Base-by-base conservation (phyloP, 306 rosid species). In the Boehmeria nivea region DNA sequence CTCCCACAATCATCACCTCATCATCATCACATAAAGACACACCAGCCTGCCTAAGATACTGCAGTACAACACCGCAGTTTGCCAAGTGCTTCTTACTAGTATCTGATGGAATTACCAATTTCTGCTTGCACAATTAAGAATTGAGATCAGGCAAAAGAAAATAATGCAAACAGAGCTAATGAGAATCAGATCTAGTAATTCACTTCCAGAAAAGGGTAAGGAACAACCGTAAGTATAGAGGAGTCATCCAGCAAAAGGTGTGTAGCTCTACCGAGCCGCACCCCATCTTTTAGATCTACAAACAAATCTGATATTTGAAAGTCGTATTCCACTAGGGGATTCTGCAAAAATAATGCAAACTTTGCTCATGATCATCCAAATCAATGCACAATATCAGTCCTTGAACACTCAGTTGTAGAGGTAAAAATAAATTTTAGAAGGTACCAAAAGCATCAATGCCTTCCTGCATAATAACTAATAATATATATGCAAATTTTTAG, bases 271-370 rank as follows among this genome's bases (percentile, higher is more conserved):
- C 95, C 83, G 36, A 90, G 78, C 59, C 77, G 88, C 48, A 86
- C 54, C 51, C 98, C 98, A 58, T 90, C 98, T 74, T 82, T 89
- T 51, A 90, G 84, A 67, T 90, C 98, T 63, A 52, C 78, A 62
- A 78, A 84, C 69, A 90, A 80, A 72, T 90, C 81, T 65, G 73
- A 78, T 43, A 90, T 72, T 64, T 53, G 76, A 70, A 87, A 90
- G 71, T 86, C 85, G 68, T 82, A 87, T 49, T 87, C 98, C 31
- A 71, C 78, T 19, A 90, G 85, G 9, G 85, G 76, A 64, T 67
- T 78, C 98, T 90, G 76, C 77, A 72, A 62, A 69, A 11, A 61
- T 34, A 24, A 73, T n/a, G 18, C 52, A 61, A 11, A 36, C 52
- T 26, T 64, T 51, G 13, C 8, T 28, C 7, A 12, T 39, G 12